Conservation (phyloP, 2,329 filamentous ascomycete genomes). For the Fusarium papillatum region DNA sequence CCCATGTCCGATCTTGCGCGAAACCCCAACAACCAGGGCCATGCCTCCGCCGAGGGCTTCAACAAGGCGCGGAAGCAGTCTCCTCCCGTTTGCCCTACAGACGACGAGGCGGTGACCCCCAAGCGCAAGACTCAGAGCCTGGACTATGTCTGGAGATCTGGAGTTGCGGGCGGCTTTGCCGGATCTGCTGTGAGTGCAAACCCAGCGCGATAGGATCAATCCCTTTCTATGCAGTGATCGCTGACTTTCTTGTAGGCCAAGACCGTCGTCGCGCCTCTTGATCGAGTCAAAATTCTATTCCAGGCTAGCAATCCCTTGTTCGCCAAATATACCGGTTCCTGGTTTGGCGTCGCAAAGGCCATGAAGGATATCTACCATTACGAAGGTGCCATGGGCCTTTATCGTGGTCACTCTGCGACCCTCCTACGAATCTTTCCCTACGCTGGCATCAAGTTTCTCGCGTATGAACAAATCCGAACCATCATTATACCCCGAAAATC, state of each 20-base stretch:
- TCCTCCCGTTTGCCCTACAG: constrained; percentile 60
- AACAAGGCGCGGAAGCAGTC: constrained; percentile 49
- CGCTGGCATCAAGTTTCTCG: constrained; percentile 96
- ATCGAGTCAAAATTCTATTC: constrained; percentile 98
- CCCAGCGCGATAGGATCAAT: not conserved
- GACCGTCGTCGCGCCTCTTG: constrained; percentile 93
- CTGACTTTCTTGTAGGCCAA: constrained; percentile 76
- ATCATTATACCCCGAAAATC: constrained; percentile 78
- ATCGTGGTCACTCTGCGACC: constrained; percentile 94
- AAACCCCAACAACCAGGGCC: constrained; percentile 48
- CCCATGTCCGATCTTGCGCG: constrained; percentile 67
- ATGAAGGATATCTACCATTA: constrained; percentile 85
- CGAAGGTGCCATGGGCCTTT: constrained; percentile 84
- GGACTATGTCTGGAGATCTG: constrained; percentile 88
- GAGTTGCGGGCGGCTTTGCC: constrained; percentile 89
- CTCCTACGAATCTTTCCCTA: constrained; percentile 97
- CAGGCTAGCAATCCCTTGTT: constrained; percentile 96
- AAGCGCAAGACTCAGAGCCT: constrained; percentile 73
- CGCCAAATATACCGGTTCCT: constrained; percentile 91
- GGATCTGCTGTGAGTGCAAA: constrained; percentile 84
- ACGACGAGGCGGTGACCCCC: constrained; percentile 59
- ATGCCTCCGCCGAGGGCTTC: constrained; percentile 37
- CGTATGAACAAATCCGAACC: constrained; percentile 95
- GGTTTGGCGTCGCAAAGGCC: constrained; percentile 85
- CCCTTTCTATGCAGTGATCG: not conserved